These are phyloP conservation scores for Colletotrichum lindemuthianum DNA, from an alignment of 2,329 filamentous ascomycete species.

Conservation along the genomic window DNA sequence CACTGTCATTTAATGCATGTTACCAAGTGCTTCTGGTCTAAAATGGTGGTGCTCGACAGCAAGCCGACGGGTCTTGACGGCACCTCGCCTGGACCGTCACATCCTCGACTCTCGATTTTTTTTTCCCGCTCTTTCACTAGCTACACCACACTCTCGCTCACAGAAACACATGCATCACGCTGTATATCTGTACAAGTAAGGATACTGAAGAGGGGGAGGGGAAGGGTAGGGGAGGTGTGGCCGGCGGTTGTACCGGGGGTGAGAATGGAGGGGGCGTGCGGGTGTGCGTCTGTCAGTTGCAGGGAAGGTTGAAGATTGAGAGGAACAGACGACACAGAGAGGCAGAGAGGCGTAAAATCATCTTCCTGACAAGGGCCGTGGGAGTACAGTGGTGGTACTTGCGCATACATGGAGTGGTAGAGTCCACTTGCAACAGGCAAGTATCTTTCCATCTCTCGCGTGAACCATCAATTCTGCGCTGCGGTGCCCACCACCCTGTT, in stretches of 20 bases:
- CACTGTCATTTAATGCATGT: slow-evolving; percentile 33
- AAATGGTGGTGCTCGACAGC: slow-evolving; percentile 31
- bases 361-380: slow-evolving; percentile 17
- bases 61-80: slow-evolving; percentile 31
- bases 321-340: background rate
- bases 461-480: slow-evolving; percentile 5
- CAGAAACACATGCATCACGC: slow-evolving; percentile 29
- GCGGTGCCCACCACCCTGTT: slow-evolving; percentile 6
- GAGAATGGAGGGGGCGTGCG: slow-evolving; percentile 21
- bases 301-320: background rate
- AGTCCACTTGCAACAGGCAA: slow-evolving; percentile 21
- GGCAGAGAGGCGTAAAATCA: slow-evolving; percentile 31
- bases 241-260: slow-evolving; percentile 35
- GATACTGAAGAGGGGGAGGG: slow-evolving; percentile 19
- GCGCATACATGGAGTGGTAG: slow-evolving; percentile 28
- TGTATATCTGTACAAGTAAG: slow-evolving; percentile 19
- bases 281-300: slow-evolving; percentile 13
- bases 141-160: slow-evolving; percentile 20
- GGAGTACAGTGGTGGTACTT: slow-evolving; percentile 30
- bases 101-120: slow-evolving; percentile 24
- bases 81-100: slow-evolving; percentile 30
- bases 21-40: slow-evolving; percentile 21
- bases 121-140: background rate
- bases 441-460: slow-evolving; percentile 18
- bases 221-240: slow-evolving; percentile 18